Conservation (phyloP, 2,329 filamentous ascomycete genomes). For the Aspergillus sp. region DNA sequence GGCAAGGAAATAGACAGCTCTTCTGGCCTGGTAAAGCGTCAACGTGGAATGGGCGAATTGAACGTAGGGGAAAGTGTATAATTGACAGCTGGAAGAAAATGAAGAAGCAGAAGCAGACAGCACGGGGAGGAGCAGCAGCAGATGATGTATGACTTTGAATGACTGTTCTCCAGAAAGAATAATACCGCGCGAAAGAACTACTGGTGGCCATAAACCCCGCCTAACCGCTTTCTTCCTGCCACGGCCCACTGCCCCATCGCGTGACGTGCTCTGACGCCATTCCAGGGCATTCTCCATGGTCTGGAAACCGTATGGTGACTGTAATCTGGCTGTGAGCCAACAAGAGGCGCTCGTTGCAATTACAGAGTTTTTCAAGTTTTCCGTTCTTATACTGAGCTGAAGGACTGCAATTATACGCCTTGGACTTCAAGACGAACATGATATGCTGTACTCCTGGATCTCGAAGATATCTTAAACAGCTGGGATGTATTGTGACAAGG, state of each 20-base stretch:
- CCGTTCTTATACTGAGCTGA: neutral
- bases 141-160: conserved; percentile 39
- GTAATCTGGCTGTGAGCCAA: conserved; percentile 26
- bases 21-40: neutral
- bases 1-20: neutral
- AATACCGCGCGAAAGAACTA: conserved; percentile 10
- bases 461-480: neutral
- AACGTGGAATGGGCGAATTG: conserved; percentile 1
- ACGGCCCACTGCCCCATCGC: conserved; percentile 37
- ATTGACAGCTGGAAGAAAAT: neutral
- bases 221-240: conserved; percentile 37
- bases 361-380: conserved; percentile 7
- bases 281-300: conserved; percentile 10
- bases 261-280: conserved; percentile 42
- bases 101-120: conserved; percentile 1
- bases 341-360: conserved; percentile 25
- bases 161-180: neutral
- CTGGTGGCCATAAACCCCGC: conserved; percentile 27
- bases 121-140: neutral
- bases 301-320: conserved; percentile 32
- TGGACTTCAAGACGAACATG: neutral
- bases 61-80: conserved; percentile 11
- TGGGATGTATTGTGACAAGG: too few species aligned
- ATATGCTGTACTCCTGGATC: neutral
- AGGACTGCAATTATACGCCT: neutral